Base-by-base conservation (phyloP, 805 yeast species). In the Candida loeiensis region DNA sequence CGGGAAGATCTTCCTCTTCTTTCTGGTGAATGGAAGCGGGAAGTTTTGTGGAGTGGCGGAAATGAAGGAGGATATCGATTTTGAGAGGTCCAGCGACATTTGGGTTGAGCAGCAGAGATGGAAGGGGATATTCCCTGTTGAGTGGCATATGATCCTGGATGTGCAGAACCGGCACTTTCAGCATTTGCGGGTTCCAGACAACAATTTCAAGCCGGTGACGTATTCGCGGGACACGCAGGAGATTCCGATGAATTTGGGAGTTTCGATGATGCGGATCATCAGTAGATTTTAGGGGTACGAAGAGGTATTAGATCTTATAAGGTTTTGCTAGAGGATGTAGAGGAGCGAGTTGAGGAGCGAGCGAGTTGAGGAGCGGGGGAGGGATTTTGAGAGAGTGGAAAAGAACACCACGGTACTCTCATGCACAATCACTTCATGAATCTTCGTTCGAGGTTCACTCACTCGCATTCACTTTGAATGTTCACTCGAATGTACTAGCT, bases 161-260 rank as follows among this genome's bases (percentile, higher is more conserved):
- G 63, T 79, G 4, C 73, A 75, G 31, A 77, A 78, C 49, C 62
- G 58, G 28, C 51, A 51, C 37, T 66, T 80, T 39, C 72, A 70
- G 41, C 72, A 68, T 43, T 60, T 79, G 38, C 56, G 60, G 38
- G 63, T 74, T 5, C 66, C 71, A 3, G 49, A 61, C 19, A 75
- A 77, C 48, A 79, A 71, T 19, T 60, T 61, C 42, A 66, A 69
- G 50, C 74, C 80, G 1, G 77, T 80, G 1, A 74, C 82, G 1
- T 69, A 73, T 46, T 77, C 83, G 14, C 69, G 84, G 48, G 85
- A 80, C 49, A 76, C 83, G 0, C 83, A 79, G 53, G 80, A 76
- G 41, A 48, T 79, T 15, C 79, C 83, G 1, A 61, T 59, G 36
- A 67, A 64, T 2, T 58, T 73, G 20, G 83, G 79, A 1, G 43